Base-by-base conservation (phyloP, 331 rosid genomes). In the Phaseolus coccineus region DNA sequence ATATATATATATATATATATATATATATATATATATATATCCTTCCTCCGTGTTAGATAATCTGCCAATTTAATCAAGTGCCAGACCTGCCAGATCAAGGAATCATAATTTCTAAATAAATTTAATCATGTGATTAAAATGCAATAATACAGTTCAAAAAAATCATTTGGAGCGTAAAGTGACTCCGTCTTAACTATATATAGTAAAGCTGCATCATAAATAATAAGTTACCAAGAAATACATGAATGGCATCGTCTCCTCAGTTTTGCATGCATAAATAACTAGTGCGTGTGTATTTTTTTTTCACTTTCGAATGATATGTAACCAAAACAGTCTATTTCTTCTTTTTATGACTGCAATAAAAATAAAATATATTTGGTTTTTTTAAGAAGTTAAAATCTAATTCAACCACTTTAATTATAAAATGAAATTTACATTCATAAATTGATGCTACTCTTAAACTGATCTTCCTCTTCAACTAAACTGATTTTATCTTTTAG, bases 201-300 rank as follows among this genome's bases (percentile, higher is more conserved):
- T 27, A 44, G 71, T 67, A 55, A 19, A 19, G 22, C 22, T 19
- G 22, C 52, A 75, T 64, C 48, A 50, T 12, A 68, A 71, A 52
- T 8, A 68, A 16, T 61, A 51, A 76, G 35, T 68, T 88, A 91
- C 97, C 88, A 94, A 91, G 86, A 91, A 97, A 80, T 79, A 91
- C 84, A 94, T 81, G 88, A 93, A 93, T 8, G 98, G 98, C 97
- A 94, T 91, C 65, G 91, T 87, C 74, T 91, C 75, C 16, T 92
- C 97, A 0, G 50, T 84, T 82, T 87, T 88, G 98, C 98, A 95
- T 19, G 98, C 85, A 64, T 94, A 89, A 73, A 88, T 42, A 70
- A 95, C 22, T 19, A 19, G 98, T 74, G 99, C 98, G 98, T 93
- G 90, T 81, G 59, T 15, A 44, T 57, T 68, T 57, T 50, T 27